Base-by-base conservation (phyloP, 106 monocot genomes). In the Chionographis japonica region DNA sequence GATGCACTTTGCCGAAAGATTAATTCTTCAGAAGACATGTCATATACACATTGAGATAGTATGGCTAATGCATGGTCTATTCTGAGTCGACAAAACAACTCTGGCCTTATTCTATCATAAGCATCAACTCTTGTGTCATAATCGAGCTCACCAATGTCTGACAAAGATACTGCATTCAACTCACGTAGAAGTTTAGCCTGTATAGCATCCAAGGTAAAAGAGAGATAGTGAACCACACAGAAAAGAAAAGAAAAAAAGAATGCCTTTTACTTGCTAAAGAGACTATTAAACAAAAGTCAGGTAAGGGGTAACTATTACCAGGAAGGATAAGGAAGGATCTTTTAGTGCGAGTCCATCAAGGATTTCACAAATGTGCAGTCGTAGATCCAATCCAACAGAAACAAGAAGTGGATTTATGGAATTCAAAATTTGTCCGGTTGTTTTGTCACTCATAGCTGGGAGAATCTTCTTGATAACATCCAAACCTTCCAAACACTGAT, bases 1-100 rank as follows among this genome's bases (percentile, higher is more conserved):
- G 80, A 87, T 57, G 97, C 97, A 80, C 89, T 77, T 74, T 97
- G 89, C 14, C 92, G 71, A 63, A 97, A 76, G 68, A 92, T 78
- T 40, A 87, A 60, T 63, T 92, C 94, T 61, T 76, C 87, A 61
- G 89, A 97, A 46, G 89, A 82, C 76, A 97, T 86, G 42, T 97
- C 89, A 75, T 81, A 80, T 17, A 92, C 78, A 78, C 89, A 97
- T 8, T 97, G 92, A 15, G 92, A 92, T 56, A 97, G 68, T 17
- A 97, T 70, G 18, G 78, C 73, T 18, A 78, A 74, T 62, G 87
- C 73, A 72, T 89, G 88, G 57, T 84, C 78, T 18, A 78, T 68
- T 62, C 49, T 60, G 37, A 89, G 62, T 37, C 57, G 16, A 46
- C 49, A 56, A 76, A 97, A 97, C 43, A 85, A 63, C 17, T 86